phyloP scores from a whole-genome alignment of 768 basidiomycete genomes.

The Paxillus rubicundulus region DNA sequence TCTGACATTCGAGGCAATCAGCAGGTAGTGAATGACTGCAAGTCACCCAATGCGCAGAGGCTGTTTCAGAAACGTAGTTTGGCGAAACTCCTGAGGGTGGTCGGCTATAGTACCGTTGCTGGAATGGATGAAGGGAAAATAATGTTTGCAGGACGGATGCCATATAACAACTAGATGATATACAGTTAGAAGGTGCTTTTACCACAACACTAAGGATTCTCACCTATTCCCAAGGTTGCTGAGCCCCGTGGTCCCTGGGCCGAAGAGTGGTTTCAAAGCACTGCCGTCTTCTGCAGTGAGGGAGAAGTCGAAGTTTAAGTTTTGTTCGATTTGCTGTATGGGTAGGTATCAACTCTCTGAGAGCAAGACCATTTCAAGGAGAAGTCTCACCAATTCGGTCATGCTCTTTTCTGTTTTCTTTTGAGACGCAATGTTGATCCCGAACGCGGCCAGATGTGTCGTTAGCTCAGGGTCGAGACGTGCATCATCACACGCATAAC shows the following conservation, averaged over 20 bases:
- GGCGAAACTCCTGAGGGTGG: constrained; percentile 10
- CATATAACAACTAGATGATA: constrained; percentile 82
- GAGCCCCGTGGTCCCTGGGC: constrained; percentile 85
- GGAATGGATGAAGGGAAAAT: constrained; percentile 79
- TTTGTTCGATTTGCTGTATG: constrained; percentile 92
- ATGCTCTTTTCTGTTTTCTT: constrained; percentile 95
- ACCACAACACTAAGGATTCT: constrained; percentile 1
- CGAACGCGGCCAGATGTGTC: constrained; percentile 74
- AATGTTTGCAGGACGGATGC: constrained; percentile 87
- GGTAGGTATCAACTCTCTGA: background rate
- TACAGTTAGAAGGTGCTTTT: background rate
- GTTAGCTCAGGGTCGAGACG: constrained; percentile 74
- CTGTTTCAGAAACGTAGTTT: constrained; percentile 26
- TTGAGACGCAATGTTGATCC: constrained; percentile 79
- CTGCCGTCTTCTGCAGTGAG: constrained; percentile 84
- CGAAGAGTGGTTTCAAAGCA: constrained; percentile 84
- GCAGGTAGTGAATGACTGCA: constrained; percentile 74
- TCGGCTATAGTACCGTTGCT: constrained; percentile 58
- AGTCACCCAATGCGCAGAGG: constrained; percentile 50
- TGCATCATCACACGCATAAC: constrained; percentile 87
- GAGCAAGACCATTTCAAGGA: background rate
- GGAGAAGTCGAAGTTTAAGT: constrained; percentile 91
- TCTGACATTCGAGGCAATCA: constrained; percentile 91
- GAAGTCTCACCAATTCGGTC: constrained; percentile 77
- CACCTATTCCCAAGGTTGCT: constrained; percentile 91